Base-by-base conservation (phyloP, 768 basidiomycete genomes). In the Tulasnella sp. region DNA sequence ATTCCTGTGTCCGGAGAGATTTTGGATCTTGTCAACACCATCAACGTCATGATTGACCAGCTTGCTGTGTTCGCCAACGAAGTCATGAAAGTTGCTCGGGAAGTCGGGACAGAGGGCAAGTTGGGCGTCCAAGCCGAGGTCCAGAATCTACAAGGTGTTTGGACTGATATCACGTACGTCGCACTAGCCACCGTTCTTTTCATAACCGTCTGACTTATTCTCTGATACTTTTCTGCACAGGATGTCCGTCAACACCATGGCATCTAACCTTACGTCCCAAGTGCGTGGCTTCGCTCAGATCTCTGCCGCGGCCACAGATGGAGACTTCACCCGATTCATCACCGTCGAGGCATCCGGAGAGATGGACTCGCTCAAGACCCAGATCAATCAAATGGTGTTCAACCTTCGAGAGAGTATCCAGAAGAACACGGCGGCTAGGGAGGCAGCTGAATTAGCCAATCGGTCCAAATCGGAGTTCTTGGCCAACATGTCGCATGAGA, bases 271-370 rank as follows among this genome's bases (percentile, higher is more conserved):
- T 74, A 94, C 92, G n/a, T 93, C 92, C 0, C 92, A 95, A 83
- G 96, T 99, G 51, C 86, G 96, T 71, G 96, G 95, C 4, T 99
- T 99, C 67, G 96, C 94, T 1, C 96, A 98, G 71, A 98, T 98
- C 66, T 94, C 91, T 1, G 95, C 94, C 0, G 95, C 96, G 0
- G 96, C 96, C 13, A 97, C 94, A 78, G 96, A 97, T 67, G 95
- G 96, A 62, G 96, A 98, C 73, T 97, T 97, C 73, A 95, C 92
- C 23, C 83, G 93, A 17, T 99, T 98, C 78, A 97, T 99, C 76
- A 98, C 96, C 26, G 96, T 99, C 68, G 95, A 98, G 68, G 96
- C 96, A 1, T 86, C 83, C 63, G 96, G 96, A 53, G 96, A 99
- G 73, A 98, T 98, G 96, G 94, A 98, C 73, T 93, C 90, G 50